A percentile compares a stretch with the other conserved stretches of the same genome.
Evolutionary conservation across 1,284 basidiomycete genomes (phyloP).

Genomic region (Ceratobasidium sp.): DNA sequence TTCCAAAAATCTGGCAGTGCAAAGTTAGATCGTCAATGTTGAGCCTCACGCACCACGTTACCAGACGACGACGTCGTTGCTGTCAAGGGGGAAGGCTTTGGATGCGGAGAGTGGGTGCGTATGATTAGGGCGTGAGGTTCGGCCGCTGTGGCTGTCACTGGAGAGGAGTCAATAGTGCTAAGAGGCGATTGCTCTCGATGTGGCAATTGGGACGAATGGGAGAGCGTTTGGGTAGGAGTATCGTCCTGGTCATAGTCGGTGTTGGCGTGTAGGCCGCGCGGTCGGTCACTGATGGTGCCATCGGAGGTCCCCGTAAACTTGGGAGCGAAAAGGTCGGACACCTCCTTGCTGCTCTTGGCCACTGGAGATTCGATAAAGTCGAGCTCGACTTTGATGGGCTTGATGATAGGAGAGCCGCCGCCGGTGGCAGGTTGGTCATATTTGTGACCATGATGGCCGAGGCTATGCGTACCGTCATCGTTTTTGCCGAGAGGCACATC

Average conservation of each 20-base stretch:
- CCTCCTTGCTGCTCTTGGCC: constrained; percentile 3
- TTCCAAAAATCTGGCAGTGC: too few species aligned
- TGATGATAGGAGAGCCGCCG: not conserved
- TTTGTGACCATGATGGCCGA: not conserved
- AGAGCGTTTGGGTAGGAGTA: constrained; percentile 22
- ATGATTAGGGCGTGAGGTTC: not conserved
- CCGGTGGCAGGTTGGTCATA: constrained; percentile 14
- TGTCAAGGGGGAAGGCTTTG: constrained; percentile 10
- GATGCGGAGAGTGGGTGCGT: not conserved
- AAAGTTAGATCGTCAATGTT: too few species aligned
- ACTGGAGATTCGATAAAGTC: not conserved
- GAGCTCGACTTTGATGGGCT: constrained; percentile 1
- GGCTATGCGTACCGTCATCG: not conserved
- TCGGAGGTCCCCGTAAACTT: not conserved
- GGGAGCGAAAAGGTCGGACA: not conserved
- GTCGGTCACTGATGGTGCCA: not conserved
- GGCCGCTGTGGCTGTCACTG: not conserved
- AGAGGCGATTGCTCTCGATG: constrained; percentile 3
- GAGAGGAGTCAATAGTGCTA: not conserved
- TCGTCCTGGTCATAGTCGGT: constrained; percentile 20
- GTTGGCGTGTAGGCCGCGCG: constrained; percentile 3
- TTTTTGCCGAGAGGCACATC: not conserved
- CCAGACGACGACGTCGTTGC: constrained; percentile 8
- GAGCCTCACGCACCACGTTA: too few species aligned
- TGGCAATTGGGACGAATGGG: constrained; percentile 5